A percentile compares a stretch with the other conserved stretches of the same genome.
These are phyloP conservation scores for Pyrenochaeta sp. DNA, from an alignment of 2,329 filamentous ascomycete species.

Conservation along the genomic window DNA sequence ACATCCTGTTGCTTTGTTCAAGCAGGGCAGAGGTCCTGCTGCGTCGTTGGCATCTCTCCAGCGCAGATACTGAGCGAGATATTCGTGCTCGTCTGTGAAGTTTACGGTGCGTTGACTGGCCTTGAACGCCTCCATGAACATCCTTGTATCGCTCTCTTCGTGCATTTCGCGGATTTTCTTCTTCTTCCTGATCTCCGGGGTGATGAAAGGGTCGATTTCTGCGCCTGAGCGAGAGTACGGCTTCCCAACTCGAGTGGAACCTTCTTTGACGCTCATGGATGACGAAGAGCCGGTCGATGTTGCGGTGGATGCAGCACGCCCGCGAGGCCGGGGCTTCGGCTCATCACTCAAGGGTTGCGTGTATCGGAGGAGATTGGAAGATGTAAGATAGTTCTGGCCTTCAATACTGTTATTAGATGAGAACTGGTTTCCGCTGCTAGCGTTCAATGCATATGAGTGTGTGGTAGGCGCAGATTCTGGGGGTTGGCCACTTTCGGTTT, in stretches of 20 bases:
- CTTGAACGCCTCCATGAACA: conserved; percentile 26
- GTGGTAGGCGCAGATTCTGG: background rate
- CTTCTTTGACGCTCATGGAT: conserved; percentile 30
- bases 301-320: conserved; percentile 10
- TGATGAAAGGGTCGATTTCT: conserved; percentile 22
- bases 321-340: conserved; percentile 20
- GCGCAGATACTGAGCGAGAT: conserved; percentile 19
- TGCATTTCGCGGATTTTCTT: conserved; percentile 22
- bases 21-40: conserved; percentile 25
- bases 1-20: conserved; percentile 39
- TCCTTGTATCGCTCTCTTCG: conserved; percentile 18
- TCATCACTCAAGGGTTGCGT: conserved; percentile 24
- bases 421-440: conserved; percentile 1
- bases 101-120: conserved; percentile 29
- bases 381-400: conserved; percentile 15
- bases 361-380: conserved; percentile 25
- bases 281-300: conserved; percentile 24
- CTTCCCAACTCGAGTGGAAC: conserved; percentile 29
- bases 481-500: background rate
- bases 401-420: background rate
- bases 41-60: conserved; percentile 17
- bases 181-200: conserved; percentile 1
- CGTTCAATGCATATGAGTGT: background rate
- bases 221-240: conserved; percentile 26
- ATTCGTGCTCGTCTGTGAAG: conserved; percentile 34